Conservation (phyloP, 2,329 filamentous ascomycete genomes). For the Ceratocystis alfenasii region DNA sequence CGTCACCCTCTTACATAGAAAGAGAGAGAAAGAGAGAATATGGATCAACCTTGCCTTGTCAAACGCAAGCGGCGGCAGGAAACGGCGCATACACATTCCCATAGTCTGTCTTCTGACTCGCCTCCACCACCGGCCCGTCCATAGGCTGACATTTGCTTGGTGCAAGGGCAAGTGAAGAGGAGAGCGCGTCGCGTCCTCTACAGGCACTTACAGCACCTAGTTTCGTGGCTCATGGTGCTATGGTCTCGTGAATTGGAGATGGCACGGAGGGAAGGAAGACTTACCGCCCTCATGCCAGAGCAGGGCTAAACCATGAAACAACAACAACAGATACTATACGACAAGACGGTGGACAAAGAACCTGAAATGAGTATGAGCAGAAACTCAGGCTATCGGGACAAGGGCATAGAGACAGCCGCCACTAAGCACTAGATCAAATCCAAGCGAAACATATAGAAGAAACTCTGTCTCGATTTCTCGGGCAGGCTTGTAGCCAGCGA, state of each 20-base stretch:
- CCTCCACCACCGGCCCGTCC: not conserved
- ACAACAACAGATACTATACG: not conserved
- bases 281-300: not conserved
- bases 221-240: too few species aligned
- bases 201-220: too few species aligned
- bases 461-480: not conserved
- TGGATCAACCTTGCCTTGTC: not conserved
- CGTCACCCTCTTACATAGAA: not conserved
- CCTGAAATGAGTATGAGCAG: not conserved
- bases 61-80: not conserved
- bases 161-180: not conserved
- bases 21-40: not conserved
- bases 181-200: too few species aligned
- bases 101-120: not conserved
- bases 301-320: not conserved
- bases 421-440: not conserved
- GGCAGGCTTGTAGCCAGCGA: not conserved
- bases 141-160: not conserved
- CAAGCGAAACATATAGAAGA: not conserved
- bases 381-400: not conserved
- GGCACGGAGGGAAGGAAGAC: not conserved
- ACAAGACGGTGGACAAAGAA: not conserved
- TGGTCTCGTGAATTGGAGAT: not conserved
- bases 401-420: not conserved
- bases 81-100: slow-evolving; percentile 2